phyloP scores from a whole-genome alignment of 1,284 basidiomycete species.

The Rhodotorula sp. region DNA sequence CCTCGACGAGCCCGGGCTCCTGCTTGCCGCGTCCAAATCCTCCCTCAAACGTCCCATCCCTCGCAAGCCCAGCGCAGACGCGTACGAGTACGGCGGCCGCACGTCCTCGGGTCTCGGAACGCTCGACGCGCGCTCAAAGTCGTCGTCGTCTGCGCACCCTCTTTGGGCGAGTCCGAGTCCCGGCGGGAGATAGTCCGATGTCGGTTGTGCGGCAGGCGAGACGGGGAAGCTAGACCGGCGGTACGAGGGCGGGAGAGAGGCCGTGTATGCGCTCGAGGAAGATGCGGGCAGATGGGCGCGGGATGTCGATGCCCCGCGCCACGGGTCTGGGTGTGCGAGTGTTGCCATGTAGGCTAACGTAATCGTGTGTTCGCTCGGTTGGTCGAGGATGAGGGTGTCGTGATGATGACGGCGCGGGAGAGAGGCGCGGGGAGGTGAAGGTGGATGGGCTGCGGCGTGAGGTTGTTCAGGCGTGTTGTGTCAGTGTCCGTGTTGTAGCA shows the following conservation, averaged over 20 bases:
- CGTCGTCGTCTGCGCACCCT: constrained; percentile 10
- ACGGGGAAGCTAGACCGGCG: constrained; percentile 18
- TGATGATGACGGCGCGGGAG: too few relatives aligned
- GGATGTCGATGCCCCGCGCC: background rate
- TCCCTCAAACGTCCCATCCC: too few relatives aligned
- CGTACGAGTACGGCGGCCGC: background rate
- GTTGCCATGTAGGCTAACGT: too few relatives aligned
- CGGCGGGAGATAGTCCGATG: background rate
- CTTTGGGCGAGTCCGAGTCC: constrained; percentile 1
- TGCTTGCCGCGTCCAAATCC: too few relatives aligned
- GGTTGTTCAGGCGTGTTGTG: too few relatives aligned
- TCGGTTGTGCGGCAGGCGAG: constrained; percentile 1
- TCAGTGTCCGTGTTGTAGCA: too few relatives aligned
- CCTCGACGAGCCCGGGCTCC: too few relatives aligned
- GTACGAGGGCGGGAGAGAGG: constrained; percentile 18
- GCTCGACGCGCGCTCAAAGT: background rate
- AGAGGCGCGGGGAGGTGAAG: too few relatives aligned
- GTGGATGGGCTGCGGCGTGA: too few relatives aligned
- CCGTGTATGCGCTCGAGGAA: background rate
- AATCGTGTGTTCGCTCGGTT: too few relatives aligned
- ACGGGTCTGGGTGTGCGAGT: background rate
- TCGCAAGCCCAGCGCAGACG: background rate
- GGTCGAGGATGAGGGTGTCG: too few relatives aligned
- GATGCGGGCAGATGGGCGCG: background rate
- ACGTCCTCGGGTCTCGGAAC: background rate